These are phyloP conservation scores for Coemansia sp. DNA, from an alignment of 192 early-diverging fungal genomes.

Conservation along the genomic window DNA sequence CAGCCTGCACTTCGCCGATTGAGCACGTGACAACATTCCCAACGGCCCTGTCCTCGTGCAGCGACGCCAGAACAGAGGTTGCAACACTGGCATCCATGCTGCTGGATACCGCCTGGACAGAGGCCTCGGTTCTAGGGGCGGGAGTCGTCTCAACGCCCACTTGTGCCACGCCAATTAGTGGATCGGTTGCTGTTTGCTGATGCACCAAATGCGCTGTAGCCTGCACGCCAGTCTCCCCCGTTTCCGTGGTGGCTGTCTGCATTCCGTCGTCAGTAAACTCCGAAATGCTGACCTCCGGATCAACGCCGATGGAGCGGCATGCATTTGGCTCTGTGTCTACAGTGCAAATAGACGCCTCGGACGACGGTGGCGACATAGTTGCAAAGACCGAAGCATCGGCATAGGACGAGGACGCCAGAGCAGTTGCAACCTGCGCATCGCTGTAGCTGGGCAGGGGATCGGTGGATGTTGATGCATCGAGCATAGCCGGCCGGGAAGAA, in stretches of 20 bases:
- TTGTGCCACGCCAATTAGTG: constrained; percentile 11
- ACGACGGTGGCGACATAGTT: constrained; percentile 11
- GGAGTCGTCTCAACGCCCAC: constrained; percentile 14
- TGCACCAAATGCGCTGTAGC: not conserved
- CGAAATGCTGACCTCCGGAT: constrained; percentile 10
- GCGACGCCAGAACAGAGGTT: constrained; percentile 18
- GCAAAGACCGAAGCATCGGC: constrained; percentile 15
- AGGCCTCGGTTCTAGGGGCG: not conserved
- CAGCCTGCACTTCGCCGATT: constrained; percentile 10
- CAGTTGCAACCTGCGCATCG: constrained; percentile 7
- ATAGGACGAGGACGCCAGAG: not conserved
- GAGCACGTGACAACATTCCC: constrained; percentile 2
- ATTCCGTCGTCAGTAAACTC: constrained; percentile 4
- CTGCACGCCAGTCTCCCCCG: constrained; percentile 8
- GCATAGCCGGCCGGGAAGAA: constrained; percentile 10
- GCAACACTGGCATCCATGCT: constrained; percentile 7
- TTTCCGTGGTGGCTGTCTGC: constrained; percentile 8
- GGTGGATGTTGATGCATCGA: constrained; percentile 35
- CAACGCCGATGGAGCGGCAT: constrained; percentile 10
- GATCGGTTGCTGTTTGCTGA: constrained; percentile 24
- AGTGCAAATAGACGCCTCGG: constrained; percentile 16
- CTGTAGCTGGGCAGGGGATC: constrained; percentile 13
- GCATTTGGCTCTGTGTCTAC: constrained; percentile 12
- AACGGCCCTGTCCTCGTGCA: constrained; percentile 7
- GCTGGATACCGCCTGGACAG: constrained; percentile 2